Evolutionary conservation across 2,329 filamentous ascomycete species (phyloP).

Genomic region (Colletotrichum sp.): DNA sequence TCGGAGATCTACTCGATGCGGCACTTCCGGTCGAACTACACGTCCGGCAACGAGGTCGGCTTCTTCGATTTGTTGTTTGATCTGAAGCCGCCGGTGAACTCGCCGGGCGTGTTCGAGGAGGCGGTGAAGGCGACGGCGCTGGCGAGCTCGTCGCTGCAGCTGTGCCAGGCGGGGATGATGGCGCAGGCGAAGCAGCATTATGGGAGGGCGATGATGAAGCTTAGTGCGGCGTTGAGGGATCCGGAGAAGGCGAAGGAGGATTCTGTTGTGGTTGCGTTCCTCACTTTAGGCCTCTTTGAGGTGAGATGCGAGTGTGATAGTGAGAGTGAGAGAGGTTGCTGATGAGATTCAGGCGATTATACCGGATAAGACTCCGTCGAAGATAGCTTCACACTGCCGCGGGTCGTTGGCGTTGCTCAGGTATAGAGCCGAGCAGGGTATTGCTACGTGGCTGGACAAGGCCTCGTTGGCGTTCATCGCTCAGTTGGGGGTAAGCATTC

Average conservation of each 20-base stretch:
- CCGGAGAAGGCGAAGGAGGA: neutral
- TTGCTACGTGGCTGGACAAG: conserved; percentile 1
- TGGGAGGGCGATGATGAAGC: neutral
- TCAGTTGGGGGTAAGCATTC: neutral
- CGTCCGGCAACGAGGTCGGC: neutral
- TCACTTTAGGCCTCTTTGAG: conserved; percentile 9
- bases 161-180: conserved; percentile 7
- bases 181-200: neutral
- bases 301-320: neutral
- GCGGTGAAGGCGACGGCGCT: conserved; percentile 16
- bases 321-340: neutral
- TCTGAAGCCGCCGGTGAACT: conserved; percentile 19
- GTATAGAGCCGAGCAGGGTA: conserved; percentile 6
- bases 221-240: neutral
- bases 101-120: conserved; percentile 11
- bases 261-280: neutral
- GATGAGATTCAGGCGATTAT: neutral
- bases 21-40: conserved; percentile 2
- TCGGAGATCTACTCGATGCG: neutral
- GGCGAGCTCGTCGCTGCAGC: neutral
- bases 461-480: neutral
- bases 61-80: neutral
- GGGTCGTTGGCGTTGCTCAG: conserved; percentile 5
- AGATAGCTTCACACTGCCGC: neutral
- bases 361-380: neutral